These are phyloP conservation scores for Colletotrichum endophyticum DNA, from an alignment of 2,329 filamentous ascomycete species.

Conservation along the genomic window DNA sequence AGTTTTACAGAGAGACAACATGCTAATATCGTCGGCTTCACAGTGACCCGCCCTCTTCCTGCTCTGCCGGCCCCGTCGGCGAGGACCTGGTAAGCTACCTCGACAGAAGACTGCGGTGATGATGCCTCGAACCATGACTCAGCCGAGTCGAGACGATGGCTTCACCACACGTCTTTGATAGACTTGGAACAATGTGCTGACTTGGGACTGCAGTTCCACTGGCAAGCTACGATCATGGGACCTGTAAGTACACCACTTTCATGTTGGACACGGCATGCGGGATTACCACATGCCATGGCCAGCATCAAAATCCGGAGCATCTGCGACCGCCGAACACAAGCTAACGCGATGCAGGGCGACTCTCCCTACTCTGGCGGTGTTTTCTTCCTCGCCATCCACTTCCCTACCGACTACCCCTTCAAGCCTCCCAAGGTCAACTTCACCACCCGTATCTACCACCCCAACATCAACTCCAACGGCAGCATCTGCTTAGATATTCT, in stretches of 20 bases:
- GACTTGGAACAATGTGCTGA: neutral
- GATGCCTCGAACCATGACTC: conserved; percentile 20
- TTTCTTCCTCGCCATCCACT: conserved; percentile 98
- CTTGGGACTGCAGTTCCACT: conserved; percentile 79
- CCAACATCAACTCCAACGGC: conserved; percentile 99
- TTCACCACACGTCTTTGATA: neutral
- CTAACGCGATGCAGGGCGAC: conserved; percentile 67
- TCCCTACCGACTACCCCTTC: conserved; percentile 99
- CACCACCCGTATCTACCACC: conserved; percentile 99
- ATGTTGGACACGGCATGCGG: neutral
- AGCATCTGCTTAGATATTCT: conserved; percentile 99
- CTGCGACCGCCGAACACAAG: neutral
- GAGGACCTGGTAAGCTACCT: conserved; percentile 87
- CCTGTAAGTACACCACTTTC: conserved; percentile 70
- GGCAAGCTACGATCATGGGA: conserved; percentile 99
- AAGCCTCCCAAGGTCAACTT: conserved; percentile 99
- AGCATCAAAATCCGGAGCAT: neutral
- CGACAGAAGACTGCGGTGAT: conserved; percentile 13
- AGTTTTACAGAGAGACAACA: neutral
- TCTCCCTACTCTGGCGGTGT: conserved; percentile 98
- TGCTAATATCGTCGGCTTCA: conserved; percentile 33
- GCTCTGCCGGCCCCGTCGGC: conserved; percentile 94
- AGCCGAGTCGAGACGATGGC: conserved; percentile 24
- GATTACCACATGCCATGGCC: neutral
- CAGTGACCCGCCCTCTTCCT: conserved; percentile 97